Conservation (phyloP, 768 basidiomycete genomes). For the Xanthoconium stramineum region DNA sequence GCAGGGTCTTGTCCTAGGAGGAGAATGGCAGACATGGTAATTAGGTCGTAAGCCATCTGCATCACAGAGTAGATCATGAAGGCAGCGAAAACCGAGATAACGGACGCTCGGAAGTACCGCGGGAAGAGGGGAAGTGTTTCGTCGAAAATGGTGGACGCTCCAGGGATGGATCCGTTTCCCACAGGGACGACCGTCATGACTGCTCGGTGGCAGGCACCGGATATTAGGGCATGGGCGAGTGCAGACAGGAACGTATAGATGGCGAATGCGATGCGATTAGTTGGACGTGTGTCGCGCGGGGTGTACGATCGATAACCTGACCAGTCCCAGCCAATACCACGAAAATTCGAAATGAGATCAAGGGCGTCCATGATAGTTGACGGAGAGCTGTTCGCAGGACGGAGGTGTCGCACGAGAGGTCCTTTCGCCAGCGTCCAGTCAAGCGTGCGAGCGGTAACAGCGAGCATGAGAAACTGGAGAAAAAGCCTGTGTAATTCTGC, state of each 20-base stretch:
- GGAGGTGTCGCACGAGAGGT: too few species aligned
- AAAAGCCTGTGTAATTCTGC: too few species aligned
- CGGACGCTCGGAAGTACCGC: neutral
- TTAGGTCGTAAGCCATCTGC: neutral
- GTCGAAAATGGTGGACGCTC: neutral
- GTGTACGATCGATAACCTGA: neutral
- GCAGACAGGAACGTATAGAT: neutral
- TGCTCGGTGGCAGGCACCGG: neutral
- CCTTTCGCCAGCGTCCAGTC: too few species aligned
- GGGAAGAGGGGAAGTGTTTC: neutral
- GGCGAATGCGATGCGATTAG: neutral
- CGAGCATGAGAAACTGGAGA: too few species aligned
- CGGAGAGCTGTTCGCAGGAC: too few species aligned
- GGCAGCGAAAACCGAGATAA: neutral
- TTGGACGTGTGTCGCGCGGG: neutral
- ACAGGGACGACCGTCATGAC: neutral
- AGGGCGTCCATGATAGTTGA: too few species aligned
- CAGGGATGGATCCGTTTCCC: neutral
- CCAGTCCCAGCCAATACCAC: neutral
- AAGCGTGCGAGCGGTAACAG: too few species aligned
- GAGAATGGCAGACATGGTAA: neutral
- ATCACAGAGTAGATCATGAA: neutral
- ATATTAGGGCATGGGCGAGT: neutral
- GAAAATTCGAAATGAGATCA: too few species aligned
- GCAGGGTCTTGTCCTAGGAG: constrained; percentile 1